These are phyloP conservation scores for Aspergillus candidus DNA, from an alignment of 2,329 filamentous ascomycete genomes.

Conservation along the genomic window DNA sequence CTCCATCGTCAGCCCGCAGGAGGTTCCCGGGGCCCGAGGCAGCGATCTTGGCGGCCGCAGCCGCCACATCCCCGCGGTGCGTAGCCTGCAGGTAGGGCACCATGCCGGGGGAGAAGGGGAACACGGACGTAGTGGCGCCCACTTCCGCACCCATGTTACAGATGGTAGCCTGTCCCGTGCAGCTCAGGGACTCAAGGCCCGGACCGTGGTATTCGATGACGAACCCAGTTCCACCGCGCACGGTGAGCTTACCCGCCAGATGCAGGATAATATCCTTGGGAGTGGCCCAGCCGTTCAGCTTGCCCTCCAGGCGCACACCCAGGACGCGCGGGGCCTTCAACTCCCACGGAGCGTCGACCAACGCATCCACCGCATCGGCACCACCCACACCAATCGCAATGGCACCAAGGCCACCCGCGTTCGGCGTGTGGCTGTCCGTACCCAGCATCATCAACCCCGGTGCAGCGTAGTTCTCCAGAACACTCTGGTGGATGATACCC, in stretches of 20 bases:
- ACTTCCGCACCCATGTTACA: constrained; percentile 87
- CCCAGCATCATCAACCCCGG: constrained; percentile 98
- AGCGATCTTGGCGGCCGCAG: constrained; percentile 59
- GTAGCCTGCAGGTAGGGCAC: constrained; percentile 82
- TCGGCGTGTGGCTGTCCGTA: constrained; percentile 95
- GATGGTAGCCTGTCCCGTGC: constrained; percentile 87
- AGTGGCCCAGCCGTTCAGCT: constrained; percentile 82
- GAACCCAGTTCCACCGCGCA: constrained; percentile 87
- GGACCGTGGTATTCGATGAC: constrained; percentile 92
- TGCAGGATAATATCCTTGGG: constrained; percentile 94
- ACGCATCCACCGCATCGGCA: constrained; percentile 91
- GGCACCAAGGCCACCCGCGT: constrained; percentile 87
- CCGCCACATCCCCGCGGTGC: constrained; percentile 64
- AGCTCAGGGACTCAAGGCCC: constrained; percentile 81
- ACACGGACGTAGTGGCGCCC: constrained; percentile 90
- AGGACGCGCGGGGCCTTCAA: constrained; percentile 88
- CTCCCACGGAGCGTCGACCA: constrained; percentile 96
- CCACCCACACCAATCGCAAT: constrained; percentile 96
- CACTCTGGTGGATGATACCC: constrained; percentile 95
- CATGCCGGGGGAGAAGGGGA: constrained; percentile 83
- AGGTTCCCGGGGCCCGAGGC: constrained; percentile 55
- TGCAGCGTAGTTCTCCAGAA: constrained; percentile 95
- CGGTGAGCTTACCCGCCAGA: constrained; percentile 82
- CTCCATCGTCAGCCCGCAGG: constrained; percentile 71
- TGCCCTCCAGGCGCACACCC: constrained; percentile 75